A percentile compares a stretch with the other conserved stretches of the same genome.
Evolutionary conservation across 208 protist species (phyloP).

Genomic region (Leishmania tropica): DNA sequence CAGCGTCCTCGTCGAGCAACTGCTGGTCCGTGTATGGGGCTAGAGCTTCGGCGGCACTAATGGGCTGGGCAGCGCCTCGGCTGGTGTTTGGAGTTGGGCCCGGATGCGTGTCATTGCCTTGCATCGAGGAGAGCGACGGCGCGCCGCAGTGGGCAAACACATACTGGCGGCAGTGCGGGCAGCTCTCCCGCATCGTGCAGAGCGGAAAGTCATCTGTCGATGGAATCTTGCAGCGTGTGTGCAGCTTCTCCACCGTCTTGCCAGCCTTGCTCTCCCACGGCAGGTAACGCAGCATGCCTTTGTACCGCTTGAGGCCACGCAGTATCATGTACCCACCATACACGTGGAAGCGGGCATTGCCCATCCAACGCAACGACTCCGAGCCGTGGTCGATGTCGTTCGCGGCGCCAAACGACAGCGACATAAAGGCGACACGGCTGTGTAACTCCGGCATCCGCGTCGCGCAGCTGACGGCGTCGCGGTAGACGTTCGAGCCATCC

Average conservation of each 20-base stretch:
- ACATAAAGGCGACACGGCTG: slow-evolving; percentile 84
- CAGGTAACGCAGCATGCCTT: slow-evolving; percentile 67
- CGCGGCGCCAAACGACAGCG: slow-evolving; percentile 76
- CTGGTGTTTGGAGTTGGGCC: slow-evolving; percentile 9
- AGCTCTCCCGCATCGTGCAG: slow-evolving; percentile 69
- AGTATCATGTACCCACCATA: slow-evolving; percentile 73
- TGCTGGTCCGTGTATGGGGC: slow-evolving; percentile 34
- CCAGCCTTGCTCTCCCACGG: slow-evolving; percentile 60
- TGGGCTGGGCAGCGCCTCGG: not conserved
- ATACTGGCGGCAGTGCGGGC: slow-evolving; percentile 68
- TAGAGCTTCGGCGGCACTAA: slow-evolving; percentile 18
- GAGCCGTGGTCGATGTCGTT: slow-evolving; percentile 88
- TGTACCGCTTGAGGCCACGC: slow-evolving; percentile 57
- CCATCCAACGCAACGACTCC: slow-evolving; percentile 88
- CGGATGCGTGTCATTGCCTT: slow-evolving; percentile 13
- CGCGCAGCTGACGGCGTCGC: slow-evolving; percentile 39
- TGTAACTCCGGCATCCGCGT: slow-evolving; percentile 45
- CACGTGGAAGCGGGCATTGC: slow-evolving; percentile 77
- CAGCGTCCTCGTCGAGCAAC: slow-evolving; percentile 46
- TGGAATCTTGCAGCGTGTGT: slow-evolving; percentile 44
- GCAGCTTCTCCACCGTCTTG: slow-evolving; percentile 64
- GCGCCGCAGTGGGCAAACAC: slow-evolving; percentile 12
- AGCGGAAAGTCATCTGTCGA: slow-evolving; percentile 37
- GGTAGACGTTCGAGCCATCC: slow-evolving; percentile 51
- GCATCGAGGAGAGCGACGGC: slow-evolving; percentile 8